phyloP scores from a whole-genome alignment of 805 yeast species.

The Wickerhamiella hasegawae region DNA sequence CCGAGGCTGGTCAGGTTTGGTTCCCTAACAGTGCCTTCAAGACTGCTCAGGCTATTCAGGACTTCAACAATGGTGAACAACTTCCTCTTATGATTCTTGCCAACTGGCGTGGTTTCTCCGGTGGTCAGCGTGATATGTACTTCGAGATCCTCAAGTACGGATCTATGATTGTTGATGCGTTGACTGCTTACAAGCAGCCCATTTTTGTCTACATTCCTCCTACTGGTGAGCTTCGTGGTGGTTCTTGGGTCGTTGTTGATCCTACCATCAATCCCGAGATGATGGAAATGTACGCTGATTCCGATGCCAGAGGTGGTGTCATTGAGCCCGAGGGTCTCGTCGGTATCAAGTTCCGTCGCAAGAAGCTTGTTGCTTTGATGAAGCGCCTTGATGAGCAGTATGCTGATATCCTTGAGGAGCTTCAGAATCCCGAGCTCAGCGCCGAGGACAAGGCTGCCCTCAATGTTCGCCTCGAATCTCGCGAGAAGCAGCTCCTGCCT shows the following conservation, averaged over 20 bases:
- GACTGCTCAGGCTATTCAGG: conserved; percentile 97
- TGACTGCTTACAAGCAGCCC: conserved; percentile 92
- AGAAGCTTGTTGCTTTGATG: conserved; percentile 82
- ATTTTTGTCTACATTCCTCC: conserved; percentile 96
- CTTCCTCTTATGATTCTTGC: conserved; percentile 94
- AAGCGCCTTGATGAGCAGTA: conserved; percentile 69
- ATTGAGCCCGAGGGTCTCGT: conserved; percentile 99
- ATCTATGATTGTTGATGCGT: conserved; percentile 90
- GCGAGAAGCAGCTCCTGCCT: conserved; percentile 72
- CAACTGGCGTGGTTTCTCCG: conserved; percentile 99
- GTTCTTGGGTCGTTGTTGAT: conserved; percentile 99
- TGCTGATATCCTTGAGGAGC: conserved; percentile 31
- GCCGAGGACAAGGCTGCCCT: conserved; percentile 52
- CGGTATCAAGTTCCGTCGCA: conserved; percentile 93
- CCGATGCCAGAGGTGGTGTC: conserved; percentile 91
- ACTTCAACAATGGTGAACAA: conserved; percentile 96
- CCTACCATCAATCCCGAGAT: conserved; percentile 91
- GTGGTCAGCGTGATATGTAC: conserved; percentile 99
- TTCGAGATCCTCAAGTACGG: conserved; percentile 96
- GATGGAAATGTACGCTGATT: conserved; percentile 99
- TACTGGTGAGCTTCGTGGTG: conserved; percentile 97
- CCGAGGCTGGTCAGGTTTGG: conserved; percentile 99
- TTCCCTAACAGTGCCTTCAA: conserved; percentile 98
- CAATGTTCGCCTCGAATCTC: conserved; percentile 49
- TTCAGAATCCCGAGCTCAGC: conserved; percentile 32